Evolutionary conservation across 306 rosid genomes (phyloP), one percentile per base, ranked within the genome.

Genomic region (Begonia masoniana): DNA sequence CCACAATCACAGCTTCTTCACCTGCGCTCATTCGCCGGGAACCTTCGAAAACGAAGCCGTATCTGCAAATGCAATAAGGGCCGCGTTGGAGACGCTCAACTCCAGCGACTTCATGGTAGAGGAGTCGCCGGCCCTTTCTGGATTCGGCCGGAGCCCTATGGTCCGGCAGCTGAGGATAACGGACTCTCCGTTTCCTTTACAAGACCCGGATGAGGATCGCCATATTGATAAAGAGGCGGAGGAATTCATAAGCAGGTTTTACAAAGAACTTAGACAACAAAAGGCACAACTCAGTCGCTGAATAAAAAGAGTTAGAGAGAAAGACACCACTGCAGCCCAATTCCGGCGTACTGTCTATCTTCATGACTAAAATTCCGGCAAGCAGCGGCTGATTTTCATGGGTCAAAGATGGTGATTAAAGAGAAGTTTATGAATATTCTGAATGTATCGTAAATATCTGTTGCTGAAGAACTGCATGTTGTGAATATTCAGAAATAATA

Each of bases 181-280:
- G 0, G 91, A 82, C 63, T 78, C 91, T 0, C 91, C 91, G 7
- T 82, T 76, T 16, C 91, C 91, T 8, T 12, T 82, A 10, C 23
- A 57, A 3, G 72, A 67, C 5, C 52, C 12, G 0, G 69, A 45
- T 0, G 78, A 61, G 41, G 71, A 77, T 13, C n/a, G 47, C 26
- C 71, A 60, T 10, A 81, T 82, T 7, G 95, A 92, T 55, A 66
- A 83, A 63, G 92, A 74, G 1, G 99, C 99, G 0, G 99, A 81
- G 69, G 94, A 66, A 52, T 92, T 86, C 55, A 92, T 92, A 2
- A 71, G 68, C 17, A 79, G 68, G 77, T 92, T 92, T 55, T 86
- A 92, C 73, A 83, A 69, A 52, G 65, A 86, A 24, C 41, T 76
- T 19, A 60, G 55, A 49, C 41, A 19, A 48, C 50, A 55, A 48